Conservation (phyloP, 2,329 filamentous ascomycete species). For the Rhinocladiella mackenziei region DNA sequence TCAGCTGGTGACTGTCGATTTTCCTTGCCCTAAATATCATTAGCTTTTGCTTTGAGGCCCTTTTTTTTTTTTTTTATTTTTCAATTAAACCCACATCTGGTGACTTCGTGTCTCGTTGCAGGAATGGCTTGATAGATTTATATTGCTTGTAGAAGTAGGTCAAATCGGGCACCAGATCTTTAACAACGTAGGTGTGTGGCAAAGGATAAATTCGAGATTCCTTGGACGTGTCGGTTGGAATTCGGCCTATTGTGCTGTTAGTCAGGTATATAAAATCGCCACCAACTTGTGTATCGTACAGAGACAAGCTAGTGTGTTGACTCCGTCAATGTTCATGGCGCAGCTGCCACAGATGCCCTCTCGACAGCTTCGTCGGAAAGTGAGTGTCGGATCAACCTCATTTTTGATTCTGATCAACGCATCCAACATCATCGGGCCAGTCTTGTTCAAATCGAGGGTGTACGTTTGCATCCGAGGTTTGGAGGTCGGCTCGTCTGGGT, state of each 20-base stretch:
- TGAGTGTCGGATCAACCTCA: constrained; percentile 92
- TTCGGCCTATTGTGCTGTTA: constrained; percentile 64
- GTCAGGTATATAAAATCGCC: constrained; percentile 15
- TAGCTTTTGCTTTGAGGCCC: constrained; percentile 21
- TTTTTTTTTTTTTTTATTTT: too few relatives aligned
- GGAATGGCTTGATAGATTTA: constrained; percentile 98
- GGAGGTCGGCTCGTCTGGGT: constrained; percentile 82
- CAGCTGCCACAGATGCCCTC: constrained; percentile 99
- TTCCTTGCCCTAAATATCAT: constrained; percentile 69
- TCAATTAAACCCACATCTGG: constrained; percentile 63
- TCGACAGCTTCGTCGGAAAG: constrained; percentile 91
- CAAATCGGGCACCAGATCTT: constrained; percentile 95
- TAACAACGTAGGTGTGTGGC: constrained; percentile 98
- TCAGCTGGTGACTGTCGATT: constrained; percentile 87
- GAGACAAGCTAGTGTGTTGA: constrained; percentile 94
- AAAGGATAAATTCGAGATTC: constrained; percentile 96
- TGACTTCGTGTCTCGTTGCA: constrained; percentile 81
- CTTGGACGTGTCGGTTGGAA: constrained; percentile 73
- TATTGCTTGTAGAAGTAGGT: constrained; percentile 99
- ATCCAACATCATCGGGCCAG: constrained; percentile 96
- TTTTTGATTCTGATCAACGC: constrained; percentile 98
- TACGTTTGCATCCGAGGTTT: constrained; percentile 97
- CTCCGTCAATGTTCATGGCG: constrained; percentile 99
- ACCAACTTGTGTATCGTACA: constrained; percentile 54
- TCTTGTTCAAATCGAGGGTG: constrained; percentile 96